Base-by-base conservation (phyloP, 2,329 filamentous ascomycete species). In the Penicillium sp. region DNA sequence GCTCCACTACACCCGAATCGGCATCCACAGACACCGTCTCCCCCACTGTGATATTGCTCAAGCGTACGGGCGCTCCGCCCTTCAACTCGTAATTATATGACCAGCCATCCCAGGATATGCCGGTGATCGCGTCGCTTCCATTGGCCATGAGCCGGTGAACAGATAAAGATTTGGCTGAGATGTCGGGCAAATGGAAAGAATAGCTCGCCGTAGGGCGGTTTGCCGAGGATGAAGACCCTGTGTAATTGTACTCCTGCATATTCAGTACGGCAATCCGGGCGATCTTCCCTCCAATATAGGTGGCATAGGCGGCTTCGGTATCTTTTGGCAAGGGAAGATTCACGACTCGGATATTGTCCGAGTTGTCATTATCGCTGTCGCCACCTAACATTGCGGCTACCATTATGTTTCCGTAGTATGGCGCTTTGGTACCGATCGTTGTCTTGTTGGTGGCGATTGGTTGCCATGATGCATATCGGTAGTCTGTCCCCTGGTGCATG, bases 401-500 rank as follows among this genome's bases (percentile, higher is more conserved):
- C 31, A 81, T 81, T 16, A 87, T 73, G 68, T 83, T 84, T 16
- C 84, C 85, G 63, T 89, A 88, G 69, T 87, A 89, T 0, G 86
- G 85, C 0, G 86, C 74, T 65, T 86, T 87, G 21, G 85, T 88
- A 14, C 84, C 85, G 2, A 78, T 75, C 8, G 74, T 73, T 0
- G 80, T 79, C 14, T 76, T 75, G 48, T 74, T 68, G 0, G 84
- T 86, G 5, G 73, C 64, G 45, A 86, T 63, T 0, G 85, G 84
- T 64, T 88, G 85, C 85, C 85, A 88, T 47, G 78, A 74, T 57
- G 77, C 77, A 67, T 88, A 88, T 8, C 85, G 78, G 67, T 85
- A 88, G 67, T 86, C 80, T 14, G 83, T 86, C 11, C 85, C 86
- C 75, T 83, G 81, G 70, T 89, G 86, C 82, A 88, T 84, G 66